phyloP scores from a whole-genome alignment of 2,329 filamentous ascomycete species.

The Chaetomiaceae sp. region DNA sequence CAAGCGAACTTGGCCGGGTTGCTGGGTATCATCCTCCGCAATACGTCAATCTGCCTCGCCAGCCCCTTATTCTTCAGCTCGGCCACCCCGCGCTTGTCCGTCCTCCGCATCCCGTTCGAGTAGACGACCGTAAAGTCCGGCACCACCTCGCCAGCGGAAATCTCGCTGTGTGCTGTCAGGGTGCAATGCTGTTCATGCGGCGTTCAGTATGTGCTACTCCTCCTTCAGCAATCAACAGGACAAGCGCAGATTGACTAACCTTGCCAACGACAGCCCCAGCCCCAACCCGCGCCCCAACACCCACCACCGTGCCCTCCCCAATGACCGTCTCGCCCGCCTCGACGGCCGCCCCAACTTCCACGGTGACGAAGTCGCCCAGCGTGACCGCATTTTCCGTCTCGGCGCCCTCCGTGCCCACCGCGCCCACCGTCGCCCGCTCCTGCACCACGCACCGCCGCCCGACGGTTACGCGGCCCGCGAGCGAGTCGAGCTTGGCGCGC shows the following conservation, averaged over 20 bases:
- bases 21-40: constrained; percentile 61
- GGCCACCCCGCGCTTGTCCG: constrained; percentile 54
- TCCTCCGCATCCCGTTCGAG: constrained; percentile 53
- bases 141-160: constrained; percentile 52
- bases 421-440: constrained; percentile 58
- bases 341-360: constrained; percentile 55
- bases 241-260: constrained; percentile 35
- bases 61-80: constrained; percentile 59
- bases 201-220: background rate
- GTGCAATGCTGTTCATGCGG: constrained; percentile 55
- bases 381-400: constrained; percentile 43
- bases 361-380: constrained; percentile 54
- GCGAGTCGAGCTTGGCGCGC: constrained; percentile 70
- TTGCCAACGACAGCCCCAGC: constrained; percentile 57
- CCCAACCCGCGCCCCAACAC: constrained; percentile 55
- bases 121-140: constrained; percentile 65
- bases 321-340: constrained; percentile 57
- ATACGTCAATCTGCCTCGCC: constrained; percentile 60
- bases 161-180: constrained; percentile 56
- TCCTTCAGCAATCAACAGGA: background rate
- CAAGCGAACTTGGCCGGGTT: constrained; percentile 48
- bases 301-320: constrained; percentile 54
- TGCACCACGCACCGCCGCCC: constrained; percentile 77
- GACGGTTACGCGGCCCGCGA: constrained; percentile 70
- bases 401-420: constrained; percentile 23